These are phyloP conservation scores for Eucalyptus urophylla DNA, from an alignment of 345 rosid genomes.

Conservation along the genomic window DNA sequence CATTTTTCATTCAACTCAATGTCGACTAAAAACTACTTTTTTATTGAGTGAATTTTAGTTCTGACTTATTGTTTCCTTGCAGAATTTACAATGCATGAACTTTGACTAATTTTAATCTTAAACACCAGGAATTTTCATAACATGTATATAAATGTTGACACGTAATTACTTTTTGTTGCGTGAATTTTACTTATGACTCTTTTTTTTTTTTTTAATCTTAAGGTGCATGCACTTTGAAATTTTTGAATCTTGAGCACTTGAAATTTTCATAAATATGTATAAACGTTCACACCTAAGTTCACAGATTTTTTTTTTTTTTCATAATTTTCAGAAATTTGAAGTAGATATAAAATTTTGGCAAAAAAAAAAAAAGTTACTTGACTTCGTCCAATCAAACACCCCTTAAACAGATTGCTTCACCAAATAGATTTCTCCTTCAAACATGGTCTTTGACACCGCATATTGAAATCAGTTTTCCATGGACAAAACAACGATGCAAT, in stretches of 20 bases:
- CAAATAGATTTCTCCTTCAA: not conserved
- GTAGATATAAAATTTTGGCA: not conserved
- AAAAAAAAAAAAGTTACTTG: not conserved
- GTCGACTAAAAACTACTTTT: not conserved
- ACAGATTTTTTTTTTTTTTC: not conserved
- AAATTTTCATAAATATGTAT: not conserved
- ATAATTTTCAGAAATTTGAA: not conserved
- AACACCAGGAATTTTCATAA: not conserved
- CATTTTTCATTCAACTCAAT: not conserved
- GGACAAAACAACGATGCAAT: not conserved
- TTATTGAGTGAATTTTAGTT: not conserved
- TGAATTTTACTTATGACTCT: not conserved
- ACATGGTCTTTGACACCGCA: not conserved
- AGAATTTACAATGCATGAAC: not conserved
- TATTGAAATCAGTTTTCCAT: not conserved
- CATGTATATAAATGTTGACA: not conserved
- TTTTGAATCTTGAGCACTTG: not conserved
- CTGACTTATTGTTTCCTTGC: not conserved
- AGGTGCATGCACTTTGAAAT: not conserved
- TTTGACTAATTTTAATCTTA: not conserved
- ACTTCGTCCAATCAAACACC: not conserved
- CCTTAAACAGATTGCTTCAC: not conserved
- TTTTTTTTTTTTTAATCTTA: not conserved
- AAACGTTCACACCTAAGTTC: not conserved
- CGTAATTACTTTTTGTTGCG: not conserved